Conservation (phyloP, 2,329 filamentous ascomycete species). For the Hypoxylon sp. region DNA sequence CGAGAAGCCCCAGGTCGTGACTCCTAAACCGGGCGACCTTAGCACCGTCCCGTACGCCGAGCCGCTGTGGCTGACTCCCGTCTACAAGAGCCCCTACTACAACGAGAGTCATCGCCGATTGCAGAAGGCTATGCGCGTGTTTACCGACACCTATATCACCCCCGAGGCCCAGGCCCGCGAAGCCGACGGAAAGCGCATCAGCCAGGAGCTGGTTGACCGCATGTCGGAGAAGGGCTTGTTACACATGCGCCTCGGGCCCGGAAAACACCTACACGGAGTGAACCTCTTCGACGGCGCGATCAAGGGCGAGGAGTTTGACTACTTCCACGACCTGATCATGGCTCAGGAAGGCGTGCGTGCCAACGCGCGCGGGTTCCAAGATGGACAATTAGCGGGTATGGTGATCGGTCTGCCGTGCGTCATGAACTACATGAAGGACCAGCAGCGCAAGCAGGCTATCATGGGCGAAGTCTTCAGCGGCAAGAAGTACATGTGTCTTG, state of each 20-base stretch:
- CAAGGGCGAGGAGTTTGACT: constrained; percentile 86
- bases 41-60: constrained; percentile 87
- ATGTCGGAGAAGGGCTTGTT: constrained; percentile 83
- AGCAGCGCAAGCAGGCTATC: constrained; percentile 75
- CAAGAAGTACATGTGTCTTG: constrained; percentile 89
- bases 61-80: constrained; percentile 83
- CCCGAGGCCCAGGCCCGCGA: constrained; percentile 85
- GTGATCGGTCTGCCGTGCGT: constrained; percentile 85
- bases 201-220: constrained; percentile 79
- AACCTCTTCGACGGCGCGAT: constrained; percentile 77
- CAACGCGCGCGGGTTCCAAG: constrained; percentile 85
- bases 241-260: constrained; percentile 87
- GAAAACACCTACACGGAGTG: constrained; percentile 83
- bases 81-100: constrained; percentile 86
- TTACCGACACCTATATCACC: constrained; percentile 78
- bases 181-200: constrained; percentile 79
- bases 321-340: constrained; percentile 86
- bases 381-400: constrained; percentile 91
- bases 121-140: constrained; percentile 78
- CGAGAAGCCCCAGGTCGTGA: constrained; percentile 82
- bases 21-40: constrained; percentile 78
- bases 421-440: constrained; percentile 81
- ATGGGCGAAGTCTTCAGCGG: constrained; percentile 81
- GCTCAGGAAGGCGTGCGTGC: constrained; percentile 79
- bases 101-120: constrained; percentile 79